Evolutionary conservation across 2,329 filamentous ascomycete genomes (phyloP).

Genomic region (Aspergillus hortae): DNA sequence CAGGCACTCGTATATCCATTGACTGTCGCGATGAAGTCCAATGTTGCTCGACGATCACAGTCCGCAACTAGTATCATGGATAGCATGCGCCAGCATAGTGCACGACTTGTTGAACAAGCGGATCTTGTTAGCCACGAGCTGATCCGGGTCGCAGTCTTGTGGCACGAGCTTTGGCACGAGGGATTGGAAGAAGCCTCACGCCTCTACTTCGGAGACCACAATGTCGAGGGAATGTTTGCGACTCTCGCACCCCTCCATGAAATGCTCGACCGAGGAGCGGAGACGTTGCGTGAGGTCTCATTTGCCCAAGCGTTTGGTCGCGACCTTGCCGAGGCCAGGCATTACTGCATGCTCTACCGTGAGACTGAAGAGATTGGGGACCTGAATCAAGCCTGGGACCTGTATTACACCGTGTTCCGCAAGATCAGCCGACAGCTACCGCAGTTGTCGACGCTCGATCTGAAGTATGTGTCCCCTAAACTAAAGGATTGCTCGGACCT

Average conservation of each 20-base stretch:
- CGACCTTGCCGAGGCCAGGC: conserved; percentile 88
- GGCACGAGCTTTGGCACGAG: conserved; percentile 99
- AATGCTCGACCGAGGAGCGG: conserved; percentile 82
- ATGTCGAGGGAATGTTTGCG: conserved; percentile 95
- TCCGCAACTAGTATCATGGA: conserved; percentile 96
- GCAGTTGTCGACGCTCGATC: conserved; percentile 85
- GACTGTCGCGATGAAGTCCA: conserved; percentile 97
- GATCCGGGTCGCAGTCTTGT: conserved; percentile 92
- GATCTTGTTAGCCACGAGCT: conserved; percentile 94
- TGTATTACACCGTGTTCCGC: conserved; percentile 98
- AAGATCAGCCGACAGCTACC: conserved; percentile 91
- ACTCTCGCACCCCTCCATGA: conserved; percentile 88
- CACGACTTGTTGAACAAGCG: conserved; percentile 88
- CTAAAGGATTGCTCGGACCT: conserved; percentile 80
- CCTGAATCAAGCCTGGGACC: conserved; percentile 96
- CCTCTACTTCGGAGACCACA: conserved; percentile 94
- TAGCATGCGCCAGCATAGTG: conserved; percentile 92
- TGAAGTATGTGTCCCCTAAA: conserved; percentile 95
- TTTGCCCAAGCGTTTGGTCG: conserved; percentile 97
- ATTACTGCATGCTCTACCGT: conserved; percentile 93
- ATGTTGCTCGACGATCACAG: conserved; percentile 76
- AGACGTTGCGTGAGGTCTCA: conserved; percentile 92
- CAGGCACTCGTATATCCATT: conserved; percentile 95
- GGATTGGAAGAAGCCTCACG: conserved; percentile 93
- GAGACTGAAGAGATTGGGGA: conserved; percentile 87